A percentile compares a stretch with the other conserved stretches of the same genome.
phyloP scores from a whole-genome alignment of 345 rosid genomes.

The Cardamine resedifolia region DNA sequence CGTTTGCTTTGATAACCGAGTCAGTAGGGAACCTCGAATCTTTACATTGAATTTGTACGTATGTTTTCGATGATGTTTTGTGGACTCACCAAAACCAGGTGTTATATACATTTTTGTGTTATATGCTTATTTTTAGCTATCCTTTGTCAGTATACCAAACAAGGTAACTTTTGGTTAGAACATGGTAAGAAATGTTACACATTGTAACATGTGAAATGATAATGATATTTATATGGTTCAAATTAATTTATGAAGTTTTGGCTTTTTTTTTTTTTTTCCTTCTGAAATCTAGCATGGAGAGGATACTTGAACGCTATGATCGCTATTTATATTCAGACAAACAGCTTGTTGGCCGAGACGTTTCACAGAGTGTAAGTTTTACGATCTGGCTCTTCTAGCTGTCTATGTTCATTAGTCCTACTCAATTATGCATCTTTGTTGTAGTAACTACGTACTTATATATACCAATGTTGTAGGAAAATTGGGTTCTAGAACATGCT shows the following conservation, averaged over 20 bases:
- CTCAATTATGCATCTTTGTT: slow-evolving; percentile 10
- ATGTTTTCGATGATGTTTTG: slow-evolving; percentile 14
- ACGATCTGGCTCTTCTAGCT: background rate
- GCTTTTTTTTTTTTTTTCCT: background rate
- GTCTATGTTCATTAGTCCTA: slow-evolving; percentile 14
- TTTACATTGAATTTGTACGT: slow-evolving; percentile 20
- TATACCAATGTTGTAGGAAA: slow-evolving; percentile 49
- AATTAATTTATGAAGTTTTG: background rate
- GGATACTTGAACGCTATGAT: slow-evolving; percentile 88
- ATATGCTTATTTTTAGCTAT: slow-evolving; percentile 23
- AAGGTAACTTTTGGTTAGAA: slow-evolving; percentile 26
- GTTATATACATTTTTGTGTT: slow-evolving; percentile 33
- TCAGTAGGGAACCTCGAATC: slow-evolving; percentile 24
- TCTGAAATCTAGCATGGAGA: slow-evolving; percentile 69
- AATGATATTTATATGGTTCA: background rate
- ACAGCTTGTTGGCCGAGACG: slow-evolving; percentile 50
- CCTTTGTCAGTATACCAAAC: slow-evolving; percentile 32
- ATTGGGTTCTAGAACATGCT: slow-evolving; percentile 83
- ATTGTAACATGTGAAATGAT: background rate
- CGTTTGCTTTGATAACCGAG: slow-evolving; percentile 36
- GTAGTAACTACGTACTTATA: background rate
- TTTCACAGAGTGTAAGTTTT: slow-evolving; percentile 49
- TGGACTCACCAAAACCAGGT: slow-evolving; percentile 33
- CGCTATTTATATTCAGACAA: slow-evolving; percentile 77
- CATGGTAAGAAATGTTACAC: slow-evolving; percentile 9